Evolutionary conservation across 2,329 filamentous ascomycete species (phyloP).

Genomic region (Ampelomyces quisqualis): DNA sequence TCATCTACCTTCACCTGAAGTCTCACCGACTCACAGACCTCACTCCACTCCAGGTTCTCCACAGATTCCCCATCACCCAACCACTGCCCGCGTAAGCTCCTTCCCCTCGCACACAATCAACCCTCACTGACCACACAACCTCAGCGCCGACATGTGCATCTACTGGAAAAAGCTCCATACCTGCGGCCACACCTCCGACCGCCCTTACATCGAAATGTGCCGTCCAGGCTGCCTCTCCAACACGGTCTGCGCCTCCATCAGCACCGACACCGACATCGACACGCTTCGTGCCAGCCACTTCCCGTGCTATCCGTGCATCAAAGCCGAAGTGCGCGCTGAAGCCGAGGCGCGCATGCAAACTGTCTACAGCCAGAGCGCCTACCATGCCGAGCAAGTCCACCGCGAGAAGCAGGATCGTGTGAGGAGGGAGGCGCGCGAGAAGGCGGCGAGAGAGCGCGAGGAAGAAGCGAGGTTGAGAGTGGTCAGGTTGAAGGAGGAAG

Average conservation of each 20-base stretch:
- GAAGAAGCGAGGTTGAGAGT: constrained; percentile 12
- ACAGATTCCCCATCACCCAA: no score
- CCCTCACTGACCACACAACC: neutral
- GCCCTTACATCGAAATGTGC: constrained; percentile 29
- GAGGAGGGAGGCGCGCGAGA: constrained; percentile 24
- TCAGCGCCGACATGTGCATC: constrained; percentile 21
- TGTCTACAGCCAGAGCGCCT: constrained; percentile 6
- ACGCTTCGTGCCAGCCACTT: constrained; percentile 20
- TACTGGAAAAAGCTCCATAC: constrained; percentile 31
- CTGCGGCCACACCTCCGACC: constrained; percentile 20
- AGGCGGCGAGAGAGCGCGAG: constrained; percentile 23
- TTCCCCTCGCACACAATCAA: neutral
- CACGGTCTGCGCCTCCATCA: constrained; percentile 21
- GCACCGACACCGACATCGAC: constrained; percentile 15
- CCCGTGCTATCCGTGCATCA: constrained; percentile 28
- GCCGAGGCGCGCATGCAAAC: constrained; percentile 6
- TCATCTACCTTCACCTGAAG: no score
- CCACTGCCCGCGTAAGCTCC: neutral
- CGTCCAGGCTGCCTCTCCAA: constrained; percentile 21
- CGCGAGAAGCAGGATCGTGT: constrained; percentile 18
- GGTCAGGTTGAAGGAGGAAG: constrained; percentile 17
- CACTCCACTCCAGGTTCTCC: no score
- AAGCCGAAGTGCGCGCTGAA: constrained; percentile 13
- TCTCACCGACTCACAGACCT: no score
- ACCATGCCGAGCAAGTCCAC: constrained; percentile 11